These are phyloP conservation scores for Xanthoconium stramineum DNA, from an alignment of 768 basidiomycete genomes.

Conservation along the genomic window DNA sequence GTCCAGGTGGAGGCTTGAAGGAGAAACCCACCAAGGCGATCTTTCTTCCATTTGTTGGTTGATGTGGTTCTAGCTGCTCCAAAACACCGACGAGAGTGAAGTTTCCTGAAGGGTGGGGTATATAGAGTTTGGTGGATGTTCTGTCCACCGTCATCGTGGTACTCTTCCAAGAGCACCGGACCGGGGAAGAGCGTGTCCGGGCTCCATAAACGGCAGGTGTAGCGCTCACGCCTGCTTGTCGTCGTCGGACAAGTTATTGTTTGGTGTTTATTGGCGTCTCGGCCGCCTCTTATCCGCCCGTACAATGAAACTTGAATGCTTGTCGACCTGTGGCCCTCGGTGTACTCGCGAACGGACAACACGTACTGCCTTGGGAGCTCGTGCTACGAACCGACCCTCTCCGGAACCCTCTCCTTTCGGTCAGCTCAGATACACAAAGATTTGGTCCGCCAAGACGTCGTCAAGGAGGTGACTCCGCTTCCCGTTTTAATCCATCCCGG, in stretches of 20 bases:
- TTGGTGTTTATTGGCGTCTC: too few relatives aligned
- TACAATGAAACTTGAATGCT: slow-evolving; percentile 12
- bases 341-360: slow-evolving; percentile 40
- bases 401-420: slow-evolving; percentile 19
- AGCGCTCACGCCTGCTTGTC: slow-evolving; percentile 9
- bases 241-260: too few relatives aligned
- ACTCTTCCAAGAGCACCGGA: neutral
- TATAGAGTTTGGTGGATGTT: slow-evolving; percentile 47
- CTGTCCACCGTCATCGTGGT: slow-evolving; percentile 22
- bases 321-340: neutral
- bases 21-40: slow-evolving; percentile 57
- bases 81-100: slow-evolving; percentile 55
- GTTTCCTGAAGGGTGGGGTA: slow-evolving; percentile 48
- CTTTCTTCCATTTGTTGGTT: slow-evolving; percentile 53
- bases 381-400: slow-evolving; percentile 19
- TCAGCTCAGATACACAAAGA: slow-evolving; percentile 21
- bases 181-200: neutral
- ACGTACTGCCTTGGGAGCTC: slow-evolving; percentile 69
- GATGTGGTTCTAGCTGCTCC: slow-evolving; percentile 53
- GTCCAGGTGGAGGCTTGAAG: slow-evolving; percentile 3
- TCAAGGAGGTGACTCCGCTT: slow-evolving; percentile 10
- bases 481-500: slow-evolving; percentile 8
- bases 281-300: neutral
- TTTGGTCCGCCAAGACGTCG: slow-evolving; percentile 4
- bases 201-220: slow-evolving; percentile 25